These are phyloP conservation scores for Coniochaeta pulveracea DNA, from an alignment of 2,329 filamentous ascomycete species.

Conservation along the genomic window DNA sequence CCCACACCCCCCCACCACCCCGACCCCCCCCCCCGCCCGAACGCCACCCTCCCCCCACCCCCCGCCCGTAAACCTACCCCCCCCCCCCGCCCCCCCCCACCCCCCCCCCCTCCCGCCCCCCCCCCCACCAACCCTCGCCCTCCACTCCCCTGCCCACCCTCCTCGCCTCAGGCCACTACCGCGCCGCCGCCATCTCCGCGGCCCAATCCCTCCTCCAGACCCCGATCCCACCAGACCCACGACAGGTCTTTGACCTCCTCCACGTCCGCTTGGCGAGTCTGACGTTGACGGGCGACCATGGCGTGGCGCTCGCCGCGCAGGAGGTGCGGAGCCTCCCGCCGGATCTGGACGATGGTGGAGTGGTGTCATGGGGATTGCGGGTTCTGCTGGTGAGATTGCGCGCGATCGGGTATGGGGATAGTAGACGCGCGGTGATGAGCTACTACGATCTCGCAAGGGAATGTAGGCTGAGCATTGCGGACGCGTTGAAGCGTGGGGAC, in stretches of 20 bases:
- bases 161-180: conserved; percentile 64
- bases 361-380: conserved; percentile 71
- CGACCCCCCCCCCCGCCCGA: conserved; percentile 27
- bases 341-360: conserved; percentile 43
- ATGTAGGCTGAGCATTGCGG: conserved; percentile 50
- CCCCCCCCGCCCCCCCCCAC: conserved; percentile 55
- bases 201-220: conserved; percentile 46
- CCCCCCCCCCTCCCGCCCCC: conserved; percentile 56
- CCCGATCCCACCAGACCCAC: conserved; percentile 39
- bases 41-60: conserved; percentile 68
- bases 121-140: conserved; percentile 50
- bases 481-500: conserved; percentile 30
- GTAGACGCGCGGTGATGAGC: conserved; percentile 73
- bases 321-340: conserved; percentile 50
- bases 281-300: conserved; percentile 59
- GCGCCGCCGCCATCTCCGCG: conserved; percentile 61
- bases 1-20: conserved; percentile 12
- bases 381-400: conserved; percentile 76
- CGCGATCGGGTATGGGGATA: conserved; percentile 76
- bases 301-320: conserved; percentile 52
- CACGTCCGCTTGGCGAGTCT: conserved; percentile 76
- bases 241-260: conserved; percentile 62
- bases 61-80: conserved; percentile 75
- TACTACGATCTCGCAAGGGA: conserved; percentile 83
- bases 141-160: conserved; percentile 57